phyloP scores from a whole-genome alignment of 495 filamentous ascomycete genomes.

The Trichoderma asperelloides region DNA sequence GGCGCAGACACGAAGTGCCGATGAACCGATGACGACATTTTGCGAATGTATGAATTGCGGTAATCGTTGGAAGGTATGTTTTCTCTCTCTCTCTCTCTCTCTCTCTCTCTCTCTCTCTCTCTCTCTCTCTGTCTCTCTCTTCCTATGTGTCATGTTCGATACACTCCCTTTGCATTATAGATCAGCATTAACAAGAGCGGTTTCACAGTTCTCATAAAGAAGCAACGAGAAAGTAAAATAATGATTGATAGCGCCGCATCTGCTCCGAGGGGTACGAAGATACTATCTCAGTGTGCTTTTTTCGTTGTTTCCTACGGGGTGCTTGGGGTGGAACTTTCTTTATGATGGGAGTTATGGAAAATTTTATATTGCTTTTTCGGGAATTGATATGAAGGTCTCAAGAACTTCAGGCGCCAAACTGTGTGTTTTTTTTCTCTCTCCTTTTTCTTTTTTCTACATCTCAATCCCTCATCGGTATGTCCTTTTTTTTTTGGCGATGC shows the following conservation, averaged over 20 bases:
- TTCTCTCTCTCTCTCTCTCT: not conserved
- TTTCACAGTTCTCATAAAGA: constrained; percentile 12
- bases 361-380: not conserved
- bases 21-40: constrained; percentile 85
- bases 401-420: constrained; percentile 6
- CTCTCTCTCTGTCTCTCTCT: constrained; percentile 11
- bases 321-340: not conserved
- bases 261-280: not conserved
- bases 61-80: constrained; percentile 62
- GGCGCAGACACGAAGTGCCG: constrained; percentile 89
- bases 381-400: constrained; percentile 2
- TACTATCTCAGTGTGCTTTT: not conserved
- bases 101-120: not conserved
- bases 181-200: not conserved
- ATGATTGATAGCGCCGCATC: not conserved
- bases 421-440: constrained; percentile 13
- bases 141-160: constrained; percentile 1
- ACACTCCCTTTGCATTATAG: not conserved
- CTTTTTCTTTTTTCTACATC: not conserved
- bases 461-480: not conserved
- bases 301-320: not conserved
- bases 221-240: not conserved
- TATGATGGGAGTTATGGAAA: not conserved
- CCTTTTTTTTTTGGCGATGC: not conserved
- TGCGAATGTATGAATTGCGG: constrained; percentile 70